Evolutionary conservation across 192 early-diverging fungal genomes (phyloP), one percentile per base, ranked within the genome.

Genomic region (Backusella circina): DNA sequence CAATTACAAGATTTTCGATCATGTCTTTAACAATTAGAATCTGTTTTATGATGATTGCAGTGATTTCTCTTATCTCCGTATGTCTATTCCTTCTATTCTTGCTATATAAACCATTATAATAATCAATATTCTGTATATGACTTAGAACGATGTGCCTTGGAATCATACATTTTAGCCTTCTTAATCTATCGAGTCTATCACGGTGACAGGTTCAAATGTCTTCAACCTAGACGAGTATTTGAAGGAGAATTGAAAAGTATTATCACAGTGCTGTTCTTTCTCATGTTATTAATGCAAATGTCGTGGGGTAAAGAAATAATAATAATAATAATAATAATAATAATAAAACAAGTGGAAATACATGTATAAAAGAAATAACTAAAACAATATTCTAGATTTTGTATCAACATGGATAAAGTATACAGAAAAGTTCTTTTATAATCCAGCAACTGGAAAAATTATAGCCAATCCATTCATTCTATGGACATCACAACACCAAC

Each of bases 1-100:
- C 12, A 2, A 41, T 51, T 51, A n/a, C 0, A 21, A 21, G 5
- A 2, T 1, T 21, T 21, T 1, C 0, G 7, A 51, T 51, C 4
- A 12, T 21, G n/a, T 23, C 1, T 26, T 23, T 57, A 57, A 57
- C 21, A 57, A 13, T 12, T 26, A 26, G 3, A 3, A 41, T 9
- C 12, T 13, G 26, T 1, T n/a, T 28, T 66, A 1, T 66, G 1
- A 50, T 44, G 18, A 12, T 36, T 68, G 4, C 2, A 77, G 76
- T 69, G 76, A 77, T 72, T 78, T 73, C 33, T 78, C 71, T 6
- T 78, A 73, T 54, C 76, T 78, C 2, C 71, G 76, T 78, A 77
- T 12, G 23, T 38, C 8, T 37, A 8, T 36, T 65, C 15, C 35
- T 65, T 26, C 21, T 16, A 65, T 65, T 26, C 21, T 16, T 15